Percentiles rank a stretch among this genome's conserved stretches.
These are phyloP conservation scores for Fusarium piperis DNA, from an alignment of 2,329 filamentous ascomycete species.

Conservation along the genomic window DNA sequence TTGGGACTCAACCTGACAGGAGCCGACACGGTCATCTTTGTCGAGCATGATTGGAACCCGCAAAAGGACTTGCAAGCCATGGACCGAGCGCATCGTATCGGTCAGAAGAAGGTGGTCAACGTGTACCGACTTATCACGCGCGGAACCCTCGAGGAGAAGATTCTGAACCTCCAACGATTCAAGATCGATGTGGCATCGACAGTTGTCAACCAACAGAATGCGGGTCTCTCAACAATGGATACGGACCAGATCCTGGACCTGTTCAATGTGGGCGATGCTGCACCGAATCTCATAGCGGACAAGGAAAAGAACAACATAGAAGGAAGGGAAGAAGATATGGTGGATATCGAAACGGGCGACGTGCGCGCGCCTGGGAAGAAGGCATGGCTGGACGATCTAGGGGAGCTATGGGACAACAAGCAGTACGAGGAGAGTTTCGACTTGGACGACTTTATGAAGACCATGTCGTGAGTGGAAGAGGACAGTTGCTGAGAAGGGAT, in stretches of 20 bases:
- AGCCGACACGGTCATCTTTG: slow-evolving; percentile 98
- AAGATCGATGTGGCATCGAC: slow-evolving; percentile 99
- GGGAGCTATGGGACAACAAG: slow-evolving; percentile 95
- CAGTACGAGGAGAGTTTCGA: slow-evolving; percentile 99
- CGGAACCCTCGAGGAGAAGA: slow-evolving; percentile 98
- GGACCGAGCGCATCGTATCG: slow-evolving; percentile 97
- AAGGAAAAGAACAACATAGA: slow-evolving; percentile 67
- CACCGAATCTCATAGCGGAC: slow-evolving; percentile 71
- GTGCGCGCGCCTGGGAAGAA: slow-evolving; percentile 98
- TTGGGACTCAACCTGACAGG: slow-evolving; percentile 95
- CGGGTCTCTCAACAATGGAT: slow-evolving; percentile 93
- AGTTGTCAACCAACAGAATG: slow-evolving; percentile 98
- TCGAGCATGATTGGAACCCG: slow-evolving; percentile 99
- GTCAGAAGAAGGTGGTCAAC: slow-evolving; percentile 99
- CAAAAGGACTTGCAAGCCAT: slow-evolving; percentile 99
- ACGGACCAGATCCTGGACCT: slow-evolving; percentile 98
- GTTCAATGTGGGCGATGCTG: slow-evolving; percentile 88
- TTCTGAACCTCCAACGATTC: slow-evolving; percentile 96
- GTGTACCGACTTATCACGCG: slow-evolving; percentile 97
- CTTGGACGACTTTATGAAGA: slow-evolving; percentile 92
- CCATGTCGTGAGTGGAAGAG: slow-evolving; percentile 71
- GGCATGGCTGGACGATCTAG: slow-evolving; percentile 91
- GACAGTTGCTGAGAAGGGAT: slow-evolving; percentile 2
- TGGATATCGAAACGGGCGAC: slow-evolving; percentile 91
- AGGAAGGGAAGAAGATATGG: slow-evolving; percentile 83